phyloP scores from a whole-genome alignment of 768 basidiomycete genomes.

The Trametes villosa region DNA sequence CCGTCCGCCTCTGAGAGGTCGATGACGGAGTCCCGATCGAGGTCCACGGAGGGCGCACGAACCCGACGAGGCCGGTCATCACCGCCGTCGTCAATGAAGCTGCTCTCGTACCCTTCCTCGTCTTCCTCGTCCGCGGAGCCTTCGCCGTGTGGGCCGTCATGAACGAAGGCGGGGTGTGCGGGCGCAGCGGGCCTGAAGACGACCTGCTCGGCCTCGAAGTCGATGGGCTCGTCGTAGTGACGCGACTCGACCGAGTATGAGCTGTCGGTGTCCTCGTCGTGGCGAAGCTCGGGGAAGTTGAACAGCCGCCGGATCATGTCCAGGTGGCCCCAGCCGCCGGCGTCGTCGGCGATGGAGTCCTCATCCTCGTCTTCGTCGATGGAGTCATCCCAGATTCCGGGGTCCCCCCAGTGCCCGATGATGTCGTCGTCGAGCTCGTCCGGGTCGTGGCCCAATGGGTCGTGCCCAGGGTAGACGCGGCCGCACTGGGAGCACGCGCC shows the following conservation, averaged over 20 bases:
- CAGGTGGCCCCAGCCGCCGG: slow-evolving; percentile 23
- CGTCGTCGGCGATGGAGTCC: slow-evolving; percentile 35
- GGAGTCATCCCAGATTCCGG: slow-evolving; percentile 2
- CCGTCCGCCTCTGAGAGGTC: slow-evolving; percentile 15
- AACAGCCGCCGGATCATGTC: slow-evolving; percentile 26
- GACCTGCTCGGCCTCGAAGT: neutral
- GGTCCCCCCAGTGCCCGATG: neutral
- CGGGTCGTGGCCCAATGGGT: neutral
- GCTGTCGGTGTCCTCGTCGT: neutral
- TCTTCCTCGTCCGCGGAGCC: slow-evolving; percentile 32
- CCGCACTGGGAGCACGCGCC: slow-evolving; percentile 67
- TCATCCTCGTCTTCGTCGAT: slow-evolving; percentile 15
- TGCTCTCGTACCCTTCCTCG: slow-evolving; percentile 52
- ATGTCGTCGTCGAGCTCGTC: slow-evolving; percentile 18
- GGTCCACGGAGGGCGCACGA: neutral
- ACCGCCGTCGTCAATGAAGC: slow-evolving; percentile 59
- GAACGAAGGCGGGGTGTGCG: neutral
- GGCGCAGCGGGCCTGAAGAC: neutral
- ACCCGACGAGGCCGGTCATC: slow-evolving; percentile 10
- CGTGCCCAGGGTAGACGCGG: slow-evolving; percentile 61
- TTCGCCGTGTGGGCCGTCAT: slow-evolving; percentile 1
- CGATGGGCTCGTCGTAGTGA: slow-evolving; percentile 17
- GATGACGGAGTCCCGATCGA: slow-evolving; percentile 8
- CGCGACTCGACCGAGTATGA: slow-evolving; percentile 2
- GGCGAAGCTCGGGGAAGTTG: neutral